Evolutionary conservation across 1,284 basidiomycete species (phyloP).

Genomic region (Schizophyllum commune): DNA sequence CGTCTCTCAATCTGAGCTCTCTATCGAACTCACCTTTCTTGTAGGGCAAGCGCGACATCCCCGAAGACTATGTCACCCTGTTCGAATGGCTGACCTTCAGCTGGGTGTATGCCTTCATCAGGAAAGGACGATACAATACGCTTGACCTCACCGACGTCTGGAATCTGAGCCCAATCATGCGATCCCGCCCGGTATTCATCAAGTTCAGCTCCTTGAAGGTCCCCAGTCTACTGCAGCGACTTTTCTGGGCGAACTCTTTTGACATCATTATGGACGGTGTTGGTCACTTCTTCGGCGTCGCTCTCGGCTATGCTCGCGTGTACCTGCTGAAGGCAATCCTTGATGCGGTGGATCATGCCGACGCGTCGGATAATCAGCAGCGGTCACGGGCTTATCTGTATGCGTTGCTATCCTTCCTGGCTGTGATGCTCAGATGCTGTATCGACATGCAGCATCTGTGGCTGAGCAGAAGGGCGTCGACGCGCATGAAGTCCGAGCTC

Average conservation of each 20-base stretch:
- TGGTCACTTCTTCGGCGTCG: slow-evolving; percentile 55
- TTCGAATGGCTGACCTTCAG: slow-evolving; percentile 72
- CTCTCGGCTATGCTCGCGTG: slow-evolving; percentile 63
- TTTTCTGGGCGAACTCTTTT: slow-evolving; percentile 63
- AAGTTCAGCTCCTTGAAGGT: slow-evolving; percentile 44
- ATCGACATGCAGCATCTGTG: slow-evolving; percentile 19
- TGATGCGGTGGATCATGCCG: slow-evolving; percentile 28
- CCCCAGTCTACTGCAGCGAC: slow-evolving; percentile 45
- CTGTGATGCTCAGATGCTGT: slow-evolving; percentile 6
- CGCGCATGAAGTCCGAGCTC: slow-evolving; percentile 64
- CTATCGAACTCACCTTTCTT: neutral
- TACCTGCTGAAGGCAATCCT: slow-evolving; percentile 64
- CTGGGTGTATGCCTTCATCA: slow-evolving; percentile 70
- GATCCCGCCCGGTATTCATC: slow-evolving; percentile 57
- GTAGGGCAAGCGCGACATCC: slow-evolving; percentile 46
- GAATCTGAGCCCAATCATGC: slow-evolving; percentile 58
- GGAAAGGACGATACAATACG: slow-evolving; percentile 48
- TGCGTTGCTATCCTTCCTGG: slow-evolving; percentile 9
- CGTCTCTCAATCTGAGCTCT: slow-evolving; percentile 14
- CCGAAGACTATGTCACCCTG: slow-evolving; percentile 73
- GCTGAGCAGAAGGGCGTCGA: slow-evolving; percentile 64
- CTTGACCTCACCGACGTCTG: slow-evolving; percentile 70
- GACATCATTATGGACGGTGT: slow-evolving; percentile 50
- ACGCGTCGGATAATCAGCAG: slow-evolving; percentile 3
- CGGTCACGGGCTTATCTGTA: slow-evolving; percentile 6